Conservation (phyloP, 257 asterid genomes). For the Solanum raphanifolium region DNA sequence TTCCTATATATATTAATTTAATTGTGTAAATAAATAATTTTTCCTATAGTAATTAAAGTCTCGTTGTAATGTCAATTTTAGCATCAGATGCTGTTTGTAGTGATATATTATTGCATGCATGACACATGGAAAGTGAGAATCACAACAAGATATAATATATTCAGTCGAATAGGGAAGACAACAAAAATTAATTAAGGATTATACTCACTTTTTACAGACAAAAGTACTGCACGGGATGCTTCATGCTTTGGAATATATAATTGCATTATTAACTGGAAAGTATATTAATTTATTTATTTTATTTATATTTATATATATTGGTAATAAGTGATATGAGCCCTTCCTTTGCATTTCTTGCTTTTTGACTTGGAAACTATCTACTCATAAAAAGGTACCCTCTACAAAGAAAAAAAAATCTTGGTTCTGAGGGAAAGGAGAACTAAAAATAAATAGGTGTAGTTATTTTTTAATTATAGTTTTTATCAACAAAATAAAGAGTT, state of each 20-base stretch:
- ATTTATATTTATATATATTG: not conserved
- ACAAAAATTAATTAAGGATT: not conserved
- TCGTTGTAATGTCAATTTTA: not conserved
- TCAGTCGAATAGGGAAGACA: not conserved
- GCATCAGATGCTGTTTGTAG: slow-evolving; percentile 50
- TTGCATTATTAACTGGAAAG: not conserved
- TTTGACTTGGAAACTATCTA: not conserved
- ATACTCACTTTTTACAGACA: slow-evolving; percentile 33
- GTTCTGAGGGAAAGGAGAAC: not conserved
- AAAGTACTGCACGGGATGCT: slow-evolving; percentile 15
- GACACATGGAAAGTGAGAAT: not conserved
- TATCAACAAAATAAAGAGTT: no score
- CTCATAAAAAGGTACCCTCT: not conserved
- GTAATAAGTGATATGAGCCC: not conserved
- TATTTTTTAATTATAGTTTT: no score
- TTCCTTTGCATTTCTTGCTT: not conserved
- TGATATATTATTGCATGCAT: not conserved
- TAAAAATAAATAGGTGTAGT: not conserved
- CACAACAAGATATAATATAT: not conserved
- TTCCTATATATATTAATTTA: not conserved
- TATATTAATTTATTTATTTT: not conserved
- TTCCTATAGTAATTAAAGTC: not conserved
- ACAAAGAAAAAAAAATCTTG: not conserved
- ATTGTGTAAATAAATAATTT: not conserved
- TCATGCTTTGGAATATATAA: not conserved